A percentile compares a stretch with the other conserved stretches of the same genome.
Evolutionary conservation across 176 grass and related monocot species (phyloP).

Genomic region (Calamus simplicifolius): DNA sequence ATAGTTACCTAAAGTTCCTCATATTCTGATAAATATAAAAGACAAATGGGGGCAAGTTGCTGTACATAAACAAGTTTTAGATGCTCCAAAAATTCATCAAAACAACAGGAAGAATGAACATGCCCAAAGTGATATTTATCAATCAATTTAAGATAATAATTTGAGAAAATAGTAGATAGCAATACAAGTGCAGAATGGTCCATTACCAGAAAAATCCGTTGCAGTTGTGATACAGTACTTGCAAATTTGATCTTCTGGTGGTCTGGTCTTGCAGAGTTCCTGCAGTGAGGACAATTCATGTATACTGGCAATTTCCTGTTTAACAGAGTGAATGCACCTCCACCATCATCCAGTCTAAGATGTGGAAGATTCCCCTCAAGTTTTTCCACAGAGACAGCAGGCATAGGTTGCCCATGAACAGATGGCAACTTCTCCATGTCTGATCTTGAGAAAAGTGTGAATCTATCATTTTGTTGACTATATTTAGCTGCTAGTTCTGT

Average conservation of each 20-base stretch:
- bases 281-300: slow-evolving; percentile 93
- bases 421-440: slow-evolving; percentile 9
- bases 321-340: slow-evolving; percentile 72
- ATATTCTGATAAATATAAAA: too few species aligned
- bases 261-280: slow-evolving; percentile 35
- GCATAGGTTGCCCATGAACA: slow-evolving; percentile 21
- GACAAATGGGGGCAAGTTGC: too few species aligned
- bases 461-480: slow-evolving; percentile 22
- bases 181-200: slow-evolving; percentile 4
- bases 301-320: slow-evolving; percentile 91
- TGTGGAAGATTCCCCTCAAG: slow-evolving; percentile 32
- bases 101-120: too few species aligned
- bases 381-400: slow-evolving; percentile 30
- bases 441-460: slow-evolving; percentile 16
- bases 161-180: not conserved
- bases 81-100: too few species aligned
- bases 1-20: too few species aligned
- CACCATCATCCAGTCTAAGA: slow-evolving; percentile 50
- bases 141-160: too few species aligned
- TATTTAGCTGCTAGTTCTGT: slow-evolving; percentile 34
- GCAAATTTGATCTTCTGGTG: slow-evolving; percentile 57
- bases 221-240: slow-evolving; percentile 69
- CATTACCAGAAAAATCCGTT: slow-evolving; percentile 91
- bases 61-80: too few species aligned
- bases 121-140: too few species aligned